Conservation (phyloP, 2,329 filamentous ascomycete genomes). For the Epichloe gansuensis region DNA sequence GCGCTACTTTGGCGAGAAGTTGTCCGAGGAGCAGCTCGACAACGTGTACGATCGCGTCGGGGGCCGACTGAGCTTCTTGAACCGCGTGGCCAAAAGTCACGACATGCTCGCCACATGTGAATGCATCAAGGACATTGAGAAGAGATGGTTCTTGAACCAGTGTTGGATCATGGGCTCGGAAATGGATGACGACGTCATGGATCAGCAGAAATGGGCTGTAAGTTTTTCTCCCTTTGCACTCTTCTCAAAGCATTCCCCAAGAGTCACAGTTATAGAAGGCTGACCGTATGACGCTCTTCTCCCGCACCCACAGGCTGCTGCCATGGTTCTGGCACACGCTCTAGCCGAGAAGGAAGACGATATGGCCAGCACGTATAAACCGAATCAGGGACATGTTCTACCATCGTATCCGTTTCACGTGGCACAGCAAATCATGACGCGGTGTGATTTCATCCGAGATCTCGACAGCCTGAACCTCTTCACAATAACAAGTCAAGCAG, state of each 20-base stretch:
- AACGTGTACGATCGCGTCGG: slow-evolving; percentile 79
- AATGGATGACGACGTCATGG: slow-evolving; percentile 96
- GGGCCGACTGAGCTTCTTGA: slow-evolving; percentile 77
- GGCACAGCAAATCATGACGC: slow-evolving; percentile 86
- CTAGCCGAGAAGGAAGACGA: slow-evolving; percentile 72
- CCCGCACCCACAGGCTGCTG: slow-evolving; percentile 49
- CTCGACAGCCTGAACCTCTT: slow-evolving; percentile 94
- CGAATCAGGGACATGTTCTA: slow-evolving; percentile 57
- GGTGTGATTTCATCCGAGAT: slow-evolving; percentile 83
- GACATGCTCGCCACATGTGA: slow-evolving; percentile 75
- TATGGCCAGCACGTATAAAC: slow-evolving; percentile 54
- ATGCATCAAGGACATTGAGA: slow-evolving; percentile 56
- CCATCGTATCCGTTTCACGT: slow-evolving; percentile 72
- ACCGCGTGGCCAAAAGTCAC: slow-evolving; percentile 72
- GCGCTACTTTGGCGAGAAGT: slow-evolving; percentile 58
- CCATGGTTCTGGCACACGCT: slow-evolving; percentile 85
- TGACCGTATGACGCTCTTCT: neutral
- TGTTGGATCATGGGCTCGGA: slow-evolving; percentile 62
- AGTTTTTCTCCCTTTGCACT: slow-evolving; percentile 6
- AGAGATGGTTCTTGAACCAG: slow-evolving; percentile 66
- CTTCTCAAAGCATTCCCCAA: neutral
- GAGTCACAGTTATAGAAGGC: neutral
- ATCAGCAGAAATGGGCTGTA: slow-evolving; percentile 91
- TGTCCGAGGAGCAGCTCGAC: slow-evolving; percentile 46
- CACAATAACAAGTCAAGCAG: slow-evolving; percentile 76